Evolutionary conservation across 192 early-diverging fungal species (phyloP).

Genomic region (Backusella westeae): DNA sequence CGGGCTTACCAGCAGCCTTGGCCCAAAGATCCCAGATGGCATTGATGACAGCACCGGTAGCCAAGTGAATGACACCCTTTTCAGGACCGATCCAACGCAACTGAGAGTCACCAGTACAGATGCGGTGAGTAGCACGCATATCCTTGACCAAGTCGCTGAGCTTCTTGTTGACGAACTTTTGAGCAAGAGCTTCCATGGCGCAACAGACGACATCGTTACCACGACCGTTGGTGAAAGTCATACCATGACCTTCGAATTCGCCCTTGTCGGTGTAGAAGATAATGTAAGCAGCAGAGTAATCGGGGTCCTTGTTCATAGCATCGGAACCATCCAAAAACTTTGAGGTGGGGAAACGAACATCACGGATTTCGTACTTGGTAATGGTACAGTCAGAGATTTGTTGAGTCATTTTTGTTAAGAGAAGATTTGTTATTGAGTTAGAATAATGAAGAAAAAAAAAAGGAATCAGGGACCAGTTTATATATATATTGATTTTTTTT

Average conservation of each 20-base stretch:
- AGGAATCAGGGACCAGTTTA: background rate
- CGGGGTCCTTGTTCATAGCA: constrained; percentile 44
- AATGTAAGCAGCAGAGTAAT: constrained; percentile 43
- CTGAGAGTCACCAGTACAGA: constrained; percentile 38
- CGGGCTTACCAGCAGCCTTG: constrained; percentile 39
- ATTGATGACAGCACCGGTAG: constrained; percentile 44
- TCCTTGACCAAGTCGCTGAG: constrained; percentile 21
- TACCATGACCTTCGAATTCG: constrained; percentile 32
- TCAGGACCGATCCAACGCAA: constrained; percentile 42
- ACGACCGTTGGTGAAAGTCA: constrained; percentile 38
- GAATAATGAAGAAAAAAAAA: constrained; percentile 4
- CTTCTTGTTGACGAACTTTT: constrained; percentile 34
- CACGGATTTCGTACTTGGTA: constrained; percentile 34
- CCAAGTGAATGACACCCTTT: constrained; percentile 41
- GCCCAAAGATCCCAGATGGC: constrained; percentile 48
- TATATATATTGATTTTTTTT: background rate
- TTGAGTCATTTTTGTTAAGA: constrained; percentile 13
- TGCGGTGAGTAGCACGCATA: constrained; percentile 34
- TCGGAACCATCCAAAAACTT: constrained; percentile 39
- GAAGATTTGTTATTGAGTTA: background rate
- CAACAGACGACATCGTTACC: constrained; percentile 29
- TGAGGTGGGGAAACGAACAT: constrained; percentile 42
- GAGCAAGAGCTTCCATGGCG: constrained; percentile 33
- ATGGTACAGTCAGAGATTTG: constrained; percentile 25
- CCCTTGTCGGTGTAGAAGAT: constrained; percentile 32